These are phyloP conservation scores for Tricladium varicosporioides DNA, from an alignment of 2,329 filamentous ascomycete genomes.

Conservation along the genomic window DNA sequence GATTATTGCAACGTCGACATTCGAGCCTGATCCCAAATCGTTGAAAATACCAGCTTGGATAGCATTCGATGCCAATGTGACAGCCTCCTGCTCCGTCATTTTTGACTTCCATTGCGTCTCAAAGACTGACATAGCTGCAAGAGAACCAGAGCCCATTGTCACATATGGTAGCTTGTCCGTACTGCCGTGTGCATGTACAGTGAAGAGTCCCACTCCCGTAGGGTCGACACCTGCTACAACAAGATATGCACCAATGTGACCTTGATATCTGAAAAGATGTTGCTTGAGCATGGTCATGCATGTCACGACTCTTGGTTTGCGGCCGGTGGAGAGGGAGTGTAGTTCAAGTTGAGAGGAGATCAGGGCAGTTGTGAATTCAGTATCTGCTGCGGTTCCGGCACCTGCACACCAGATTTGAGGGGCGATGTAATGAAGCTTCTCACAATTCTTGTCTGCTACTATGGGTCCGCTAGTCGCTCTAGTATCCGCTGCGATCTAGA, in stretches of 20 bases:
- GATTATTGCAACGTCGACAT: constrained; percentile 96
- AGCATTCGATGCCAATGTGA: constrained; percentile 78
- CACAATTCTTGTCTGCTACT: constrained; percentile 99
- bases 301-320: constrained; percentile 94
- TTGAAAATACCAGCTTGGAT: constrained; percentile 98
- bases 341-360: constrained; percentile 99
- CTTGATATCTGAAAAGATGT: constrained; percentile 97
- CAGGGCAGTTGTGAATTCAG: constrained; percentile 97
- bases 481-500: constrained; percentile 92
- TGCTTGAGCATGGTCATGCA: constrained; percentile 99
- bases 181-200: constrained; percentile 95
- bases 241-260: constrained; percentile 95
- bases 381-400: constrained; percentile 95
- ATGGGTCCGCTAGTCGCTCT: constrained; percentile 96
- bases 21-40: constrained; percentile 93
- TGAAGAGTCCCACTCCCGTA: constrained; percentile 92
- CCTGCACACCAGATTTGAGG: constrained; percentile 99
- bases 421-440: constrained; percentile 98
- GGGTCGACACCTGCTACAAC: constrained; percentile 96
- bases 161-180: constrained; percentile 99
- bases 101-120: constrained; percentile 90
- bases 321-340: constrained; percentile 92
- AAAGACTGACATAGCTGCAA: constrained; percentile 97
- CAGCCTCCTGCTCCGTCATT: constrained; percentile 75
- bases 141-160: constrained; percentile 94